Percentiles rank a stretch among this genome's conserved stretches.
These are phyloP conservation scores for Termitomyces eurrhizus DNA, from an alignment of 768 basidiomycete genomes.

Conservation along the genomic window DNA sequence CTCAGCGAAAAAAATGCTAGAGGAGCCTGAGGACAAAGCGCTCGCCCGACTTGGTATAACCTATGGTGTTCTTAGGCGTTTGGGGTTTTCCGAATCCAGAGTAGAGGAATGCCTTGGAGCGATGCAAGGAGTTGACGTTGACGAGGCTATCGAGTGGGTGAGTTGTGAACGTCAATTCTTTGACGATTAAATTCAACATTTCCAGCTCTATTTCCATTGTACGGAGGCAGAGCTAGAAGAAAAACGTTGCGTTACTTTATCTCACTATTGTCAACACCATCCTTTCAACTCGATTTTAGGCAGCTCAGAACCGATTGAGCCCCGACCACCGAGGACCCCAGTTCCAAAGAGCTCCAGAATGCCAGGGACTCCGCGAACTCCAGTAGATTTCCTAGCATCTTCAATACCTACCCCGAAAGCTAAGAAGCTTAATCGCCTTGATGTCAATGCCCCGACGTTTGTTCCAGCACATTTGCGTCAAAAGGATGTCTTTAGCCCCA, in stretches of 20 bases:
- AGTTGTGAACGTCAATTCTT: slow-evolving; percentile 15
- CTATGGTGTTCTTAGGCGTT: slow-evolving; percentile 73
- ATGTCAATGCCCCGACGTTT: slow-evolving; percentile 37
- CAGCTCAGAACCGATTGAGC: slow-evolving; percentile 11
- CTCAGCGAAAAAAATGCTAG: slow-evolving; percentile 33
- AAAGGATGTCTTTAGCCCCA: slow-evolving; percentile 7
- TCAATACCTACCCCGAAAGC: slow-evolving; percentile 16
- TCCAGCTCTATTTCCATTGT: slow-evolving; percentile 64
- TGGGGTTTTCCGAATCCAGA: slow-evolving; percentile 69
- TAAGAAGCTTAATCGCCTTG: slow-evolving; percentile 25
- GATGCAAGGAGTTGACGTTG: slow-evolving; percentile 69
- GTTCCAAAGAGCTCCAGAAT: slow-evolving; percentile 12
- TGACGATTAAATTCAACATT: slow-evolving; percentile 1
- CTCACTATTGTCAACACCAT: neutral
- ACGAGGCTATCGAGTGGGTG: slow-evolving; percentile 92
- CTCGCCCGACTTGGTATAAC: slow-evolving; percentile 70
- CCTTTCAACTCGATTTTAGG: neutral
- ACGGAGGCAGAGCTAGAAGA: slow-evolving; percentile 53
- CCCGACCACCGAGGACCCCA: slow-evolving; percentile 14
- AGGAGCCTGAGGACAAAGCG: slow-evolving; percentile 68
- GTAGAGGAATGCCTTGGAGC: slow-evolving; percentile 69
- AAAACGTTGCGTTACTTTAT: slow-evolving; percentile 24
- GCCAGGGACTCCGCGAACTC: slow-evolving; percentile 32
- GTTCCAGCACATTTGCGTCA: slow-evolving; percentile 26
- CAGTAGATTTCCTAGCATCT: slow-evolving; percentile 27